Conservation (phyloP, 768 basidiomycete genomes). For the Podaxis sp. region DNA sequence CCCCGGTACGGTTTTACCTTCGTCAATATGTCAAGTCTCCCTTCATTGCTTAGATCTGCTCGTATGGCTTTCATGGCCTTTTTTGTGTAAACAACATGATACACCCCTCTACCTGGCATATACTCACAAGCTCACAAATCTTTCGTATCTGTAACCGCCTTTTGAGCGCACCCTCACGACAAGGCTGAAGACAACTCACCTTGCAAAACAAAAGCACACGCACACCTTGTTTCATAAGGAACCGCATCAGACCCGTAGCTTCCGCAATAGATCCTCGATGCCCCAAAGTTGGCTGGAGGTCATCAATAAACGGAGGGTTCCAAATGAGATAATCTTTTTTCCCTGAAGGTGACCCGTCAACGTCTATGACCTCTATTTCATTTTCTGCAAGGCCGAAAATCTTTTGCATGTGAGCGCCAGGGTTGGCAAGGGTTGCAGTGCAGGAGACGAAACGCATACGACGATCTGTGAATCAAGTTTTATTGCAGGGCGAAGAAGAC, state of each 20-base stretch:
- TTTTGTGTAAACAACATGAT: background rate
- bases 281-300: conserved; percentile 52
- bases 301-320: conserved; percentile 64
- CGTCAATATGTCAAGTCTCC: conserved; percentile 72
- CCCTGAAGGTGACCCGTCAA: conserved; percentile 84
- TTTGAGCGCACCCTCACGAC: background rate
- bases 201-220: conserved; percentile 90
- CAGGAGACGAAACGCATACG: conserved; percentile 74
- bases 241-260: conserved; percentile 71
- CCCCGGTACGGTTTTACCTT: conserved; percentile 83
- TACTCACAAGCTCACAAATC: conserved; percentile 73
- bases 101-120: background rate
- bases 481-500: background rate
- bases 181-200: conserved; percentile 32
- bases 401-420: conserved; percentile 69
- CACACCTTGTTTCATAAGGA: conserved; percentile 79
- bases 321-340: conserved; percentile 80
- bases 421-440: conserved; percentile 84
- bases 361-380: conserved; percentile 65
- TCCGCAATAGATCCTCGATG: conserved; percentile 62
- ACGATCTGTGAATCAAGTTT: conserved; percentile 41
- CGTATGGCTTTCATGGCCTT: conserved; percentile 82
- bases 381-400: conserved; percentile 67
- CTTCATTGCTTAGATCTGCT: conserved; percentile 68
- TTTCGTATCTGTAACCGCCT: conserved; percentile 62